These are phyloP conservation scores for Hypoxylon sp. DNA, from an alignment of 2,329 filamentous ascomycete genomes.

Conservation along the genomic window DNA sequence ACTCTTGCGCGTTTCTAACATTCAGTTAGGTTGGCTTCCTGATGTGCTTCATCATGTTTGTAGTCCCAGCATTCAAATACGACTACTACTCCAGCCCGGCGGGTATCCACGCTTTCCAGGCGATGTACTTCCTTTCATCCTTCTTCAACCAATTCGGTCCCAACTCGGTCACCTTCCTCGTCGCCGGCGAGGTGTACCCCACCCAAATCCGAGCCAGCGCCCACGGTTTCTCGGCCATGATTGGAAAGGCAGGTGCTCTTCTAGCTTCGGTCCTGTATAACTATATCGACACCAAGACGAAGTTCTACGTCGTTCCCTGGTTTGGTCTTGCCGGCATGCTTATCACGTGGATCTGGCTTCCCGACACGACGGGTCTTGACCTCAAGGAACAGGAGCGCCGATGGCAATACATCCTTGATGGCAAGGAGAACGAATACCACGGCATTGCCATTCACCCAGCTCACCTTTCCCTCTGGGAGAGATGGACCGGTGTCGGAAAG, in stretches of 20 bases:
- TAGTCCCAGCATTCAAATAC: constrained; percentile 91
- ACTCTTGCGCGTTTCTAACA: constrained; percentile 13
- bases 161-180: constrained; percentile 96
- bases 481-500: constrained; percentile 82
- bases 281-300: constrained; percentile 87
- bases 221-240: constrained; percentile 93
- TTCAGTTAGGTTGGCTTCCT: constrained; percentile 78
- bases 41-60: constrained; percentile 93
- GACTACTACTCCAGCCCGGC: constrained; percentile 81
- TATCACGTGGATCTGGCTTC: constrained; percentile 87
- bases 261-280: constrained; percentile 92
- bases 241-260: constrained; percentile 90
- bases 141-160: constrained; percentile 99
- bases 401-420: constrained; percentile 87
- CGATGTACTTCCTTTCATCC: constrained; percentile 97
- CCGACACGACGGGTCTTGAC: constrained; percentile 97
- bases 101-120: constrained; percentile 90
- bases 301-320: constrained; percentile 96
- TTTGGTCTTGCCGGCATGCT: constrained; percentile 88
- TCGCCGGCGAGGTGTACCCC: constrained; percentile 96
- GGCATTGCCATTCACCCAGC: constrained; percentile 91
- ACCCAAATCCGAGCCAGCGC: constrained; percentile 93
- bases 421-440: constrained; percentile 86
- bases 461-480: constrained; percentile 92
- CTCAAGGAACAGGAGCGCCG: constrained; percentile 97